A percentile compares a stretch with the other conserved stretches of the same genome.
phyloP scores from a whole-genome alignment of 176 grass and related monocot genomes.

The Lolium perenne region DNA sequence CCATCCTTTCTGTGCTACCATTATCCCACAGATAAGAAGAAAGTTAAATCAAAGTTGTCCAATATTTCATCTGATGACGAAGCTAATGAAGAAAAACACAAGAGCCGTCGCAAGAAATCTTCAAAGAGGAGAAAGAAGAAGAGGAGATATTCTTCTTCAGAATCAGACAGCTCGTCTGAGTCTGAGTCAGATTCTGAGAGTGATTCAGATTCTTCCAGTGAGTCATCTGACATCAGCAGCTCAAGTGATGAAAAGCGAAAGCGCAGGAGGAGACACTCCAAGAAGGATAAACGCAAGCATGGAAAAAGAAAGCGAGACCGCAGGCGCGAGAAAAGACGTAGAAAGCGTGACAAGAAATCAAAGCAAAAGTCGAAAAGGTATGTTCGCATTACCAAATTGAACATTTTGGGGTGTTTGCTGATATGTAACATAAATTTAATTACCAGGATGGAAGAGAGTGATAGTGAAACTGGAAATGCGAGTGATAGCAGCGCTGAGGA shows the following conservation, averaged over 20 bases:
- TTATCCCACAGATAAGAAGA: constrained; percentile 68
- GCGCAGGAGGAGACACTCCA: constrained; percentile 66
- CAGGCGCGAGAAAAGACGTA: constrained; percentile 75
- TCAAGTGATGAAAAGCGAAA: constrained; percentile 87
- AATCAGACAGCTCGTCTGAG: constrained; percentile 85
- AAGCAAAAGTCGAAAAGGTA: constrained; percentile 74
- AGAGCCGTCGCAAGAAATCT: constrained; percentile 66
- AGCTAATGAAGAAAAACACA: constrained; percentile 61
- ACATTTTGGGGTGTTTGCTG: constrained; percentile 15
- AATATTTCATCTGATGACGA: constrained; percentile 67
- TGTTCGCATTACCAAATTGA: constrained; percentile 26
- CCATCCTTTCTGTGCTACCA: constrained; percentile 16
- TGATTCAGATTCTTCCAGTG: constrained; percentile 79
- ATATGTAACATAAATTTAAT: constrained; percentile 32
- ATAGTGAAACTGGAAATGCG: constrained; percentile 55
- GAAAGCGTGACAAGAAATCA: constrained; percentile 80
- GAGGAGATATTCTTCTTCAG: constrained; percentile 80
- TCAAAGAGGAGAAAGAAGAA: constrained; percentile 83
- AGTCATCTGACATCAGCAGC: constrained; percentile 79
- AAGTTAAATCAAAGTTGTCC: constrained; percentile 64
- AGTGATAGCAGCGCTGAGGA: constrained; percentile 65
- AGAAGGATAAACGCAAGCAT: constrained; percentile 74
- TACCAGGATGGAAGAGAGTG: constrained; percentile 59
- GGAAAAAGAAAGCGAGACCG: constrained; percentile 77
- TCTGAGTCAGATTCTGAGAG: constrained; percentile 77